phyloP scores from a whole-genome alignment of 2,329 filamentous ascomycete genomes.

The Ceratocystis harringtonii region DNA sequence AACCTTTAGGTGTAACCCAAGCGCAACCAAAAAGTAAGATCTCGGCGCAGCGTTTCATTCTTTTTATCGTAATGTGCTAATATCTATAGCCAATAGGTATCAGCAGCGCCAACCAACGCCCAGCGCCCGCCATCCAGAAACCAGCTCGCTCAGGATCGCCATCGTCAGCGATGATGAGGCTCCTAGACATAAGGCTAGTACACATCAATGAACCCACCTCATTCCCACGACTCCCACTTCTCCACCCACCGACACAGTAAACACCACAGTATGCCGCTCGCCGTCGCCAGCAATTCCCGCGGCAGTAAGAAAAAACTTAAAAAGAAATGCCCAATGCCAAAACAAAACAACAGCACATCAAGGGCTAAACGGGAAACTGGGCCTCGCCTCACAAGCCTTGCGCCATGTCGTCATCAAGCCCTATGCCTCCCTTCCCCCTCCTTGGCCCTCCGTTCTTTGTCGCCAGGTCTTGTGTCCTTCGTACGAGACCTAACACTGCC shows the following conservation, averaged over 20 bases:
- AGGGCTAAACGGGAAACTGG: neutral
- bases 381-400: neutral
- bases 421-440: neutral
- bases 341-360: neutral
- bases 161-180: neutral
- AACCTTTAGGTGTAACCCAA: neutral
- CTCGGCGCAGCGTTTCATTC: too few relatives aligned
- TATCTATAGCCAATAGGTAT: too few relatives aligned
- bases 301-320: neutral
- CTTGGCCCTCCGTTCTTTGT: neutral
- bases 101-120: too few relatives aligned
- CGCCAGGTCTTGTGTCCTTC: neutral
- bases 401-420: neutral
- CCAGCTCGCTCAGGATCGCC: too few relatives aligned
- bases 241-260: neutral
- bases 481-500: neutral
- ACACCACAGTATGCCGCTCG: neutral
- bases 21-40: too few relatives aligned
- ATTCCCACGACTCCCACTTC: neutral
- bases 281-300: too few relatives aligned
- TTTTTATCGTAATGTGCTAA: too few relatives aligned
- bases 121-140: too few relatives aligned
- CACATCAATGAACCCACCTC: neutral
- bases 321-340: neutral
- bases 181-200: neutral